phyloP scores from a whole-genome alignment of 495 filamentous ascomycete genomes.

The Umbilicaria muhlenbergii region DNA sequence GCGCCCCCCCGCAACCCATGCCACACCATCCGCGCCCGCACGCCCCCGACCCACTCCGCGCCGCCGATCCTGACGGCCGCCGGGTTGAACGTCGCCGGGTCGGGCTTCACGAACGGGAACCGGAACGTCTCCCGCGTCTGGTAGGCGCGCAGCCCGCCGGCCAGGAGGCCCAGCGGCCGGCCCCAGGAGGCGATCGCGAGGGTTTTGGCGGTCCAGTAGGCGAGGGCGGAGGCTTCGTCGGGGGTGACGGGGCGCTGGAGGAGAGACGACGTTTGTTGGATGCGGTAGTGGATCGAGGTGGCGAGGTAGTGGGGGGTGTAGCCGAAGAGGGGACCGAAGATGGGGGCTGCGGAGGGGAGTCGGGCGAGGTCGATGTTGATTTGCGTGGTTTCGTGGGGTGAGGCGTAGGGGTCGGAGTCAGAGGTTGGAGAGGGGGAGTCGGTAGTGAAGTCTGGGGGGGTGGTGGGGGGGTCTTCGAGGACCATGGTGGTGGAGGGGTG shows the following conservation, averaged over 20 bases:
- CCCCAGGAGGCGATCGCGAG: conserved; percentile 1
- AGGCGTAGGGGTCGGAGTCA: not conserved
- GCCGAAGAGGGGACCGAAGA: conserved; percentile 7
- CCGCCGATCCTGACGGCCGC: conserved; percentile 1
- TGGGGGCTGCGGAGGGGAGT: conserved; percentile 5
- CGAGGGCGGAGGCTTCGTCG: conserved; percentile 2
- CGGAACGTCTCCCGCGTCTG: conserved; percentile 3
- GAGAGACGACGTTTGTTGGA: not conserved
- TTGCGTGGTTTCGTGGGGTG: not conserved
- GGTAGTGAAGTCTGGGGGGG: conserved; percentile 5
- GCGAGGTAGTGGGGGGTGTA: not conserved
- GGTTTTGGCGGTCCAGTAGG: conserved; percentile 1
- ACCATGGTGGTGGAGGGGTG: conserved; percentile 1
- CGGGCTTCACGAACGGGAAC: not conserved
- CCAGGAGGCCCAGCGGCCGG: not conserved
- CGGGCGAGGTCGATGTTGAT: conserved; percentile 2
- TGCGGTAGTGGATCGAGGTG: not conserved
- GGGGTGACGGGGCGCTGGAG: conserved; percentile 3
- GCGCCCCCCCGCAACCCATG: not conserved
- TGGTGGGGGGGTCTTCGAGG: conserved; percentile 3
- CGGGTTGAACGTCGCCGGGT: not conserved
- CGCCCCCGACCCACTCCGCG: not conserved
- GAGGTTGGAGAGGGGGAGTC: conserved; percentile 1
- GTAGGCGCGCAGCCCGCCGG: not conserved
- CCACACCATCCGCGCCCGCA: not conserved